A percentile compares a stretch with the other conserved stretches of the same genome.
These are phyloP conservation scores for Diospyros kaki DNA, from an alignment of 148 eudicot genomes.

Conservation along the genomic window DNA sequence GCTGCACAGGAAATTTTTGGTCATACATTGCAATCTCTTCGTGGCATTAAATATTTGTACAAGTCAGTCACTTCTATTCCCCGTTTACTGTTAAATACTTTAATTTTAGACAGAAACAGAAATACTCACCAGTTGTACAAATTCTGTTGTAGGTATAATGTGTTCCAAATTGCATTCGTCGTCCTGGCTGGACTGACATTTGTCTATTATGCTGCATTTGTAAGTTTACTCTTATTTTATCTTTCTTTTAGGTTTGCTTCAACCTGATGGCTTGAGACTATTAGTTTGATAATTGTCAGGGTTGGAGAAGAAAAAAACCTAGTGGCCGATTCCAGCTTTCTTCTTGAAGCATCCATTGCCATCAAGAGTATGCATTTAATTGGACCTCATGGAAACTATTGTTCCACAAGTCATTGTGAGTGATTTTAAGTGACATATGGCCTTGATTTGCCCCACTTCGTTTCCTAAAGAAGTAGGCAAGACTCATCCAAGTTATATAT, in stretches of 20 bases:
- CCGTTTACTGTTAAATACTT: background rate
- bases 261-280: background rate
- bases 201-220: constrained; percentile 79
- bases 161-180: constrained; percentile 86
- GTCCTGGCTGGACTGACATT: constrained; percentile 73
- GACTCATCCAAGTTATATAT: background rate
- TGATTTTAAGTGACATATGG: background rate
- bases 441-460: constrained; percentile 5
- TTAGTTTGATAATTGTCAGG: constrained; percentile 37
- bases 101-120: too few species aligned
- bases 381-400: constrained; percentile 1
- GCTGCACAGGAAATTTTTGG: constrained; percentile 96
- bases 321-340: constrained; percentile 82
- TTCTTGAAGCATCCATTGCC: constrained; percentile 17
- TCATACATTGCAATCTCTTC: constrained; percentile 92
- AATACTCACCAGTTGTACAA: background rate
- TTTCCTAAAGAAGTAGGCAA: constrained; percentile 10
- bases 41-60: constrained; percentile 96
- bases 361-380: constrained; percentile 9
- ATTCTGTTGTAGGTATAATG: constrained; percentile 68
- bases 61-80: constrained; percentile 45
- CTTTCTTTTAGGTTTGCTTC: background rate
- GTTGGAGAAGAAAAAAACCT: constrained; percentile 92
- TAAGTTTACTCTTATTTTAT: constrained; percentile 33
- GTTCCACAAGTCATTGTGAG: constrained; percentile 4